Conservation (phyloP, 169 alveolate species). For the Plasmodium yoelii region DNA sequence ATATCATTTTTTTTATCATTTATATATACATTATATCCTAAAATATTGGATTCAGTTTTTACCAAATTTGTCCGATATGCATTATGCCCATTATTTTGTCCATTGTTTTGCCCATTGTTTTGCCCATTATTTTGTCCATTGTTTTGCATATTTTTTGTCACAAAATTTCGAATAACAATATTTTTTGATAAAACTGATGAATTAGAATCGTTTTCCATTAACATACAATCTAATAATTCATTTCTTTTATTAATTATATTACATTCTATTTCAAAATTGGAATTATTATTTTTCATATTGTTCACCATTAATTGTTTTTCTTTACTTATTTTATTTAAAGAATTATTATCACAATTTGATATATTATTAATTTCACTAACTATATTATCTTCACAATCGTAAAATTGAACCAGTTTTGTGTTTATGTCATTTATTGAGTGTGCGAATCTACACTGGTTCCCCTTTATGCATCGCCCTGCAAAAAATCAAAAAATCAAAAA, state of each 20-base stretch:
- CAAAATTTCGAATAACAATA: neutral
- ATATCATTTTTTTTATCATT: conserved; percentile 18
- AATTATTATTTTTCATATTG: neutral
- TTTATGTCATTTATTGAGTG: conserved; percentile 66
- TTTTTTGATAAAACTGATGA: conserved; percentile 19
- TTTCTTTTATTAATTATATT: neutral
- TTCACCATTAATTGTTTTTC: neutral
- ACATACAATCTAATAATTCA: neutral
- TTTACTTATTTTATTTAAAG: neutral
- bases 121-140: neutral
- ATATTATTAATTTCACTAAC: conserved; percentile 1
- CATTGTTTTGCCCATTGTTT: too few species aligned
- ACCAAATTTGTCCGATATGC: conserved; percentile 28
- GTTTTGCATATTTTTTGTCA: neutral
- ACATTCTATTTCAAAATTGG: conserved; percentile 2
- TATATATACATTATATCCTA: neutral
- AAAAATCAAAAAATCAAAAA: neutral
- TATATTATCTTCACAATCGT: conserved; percentile 5
- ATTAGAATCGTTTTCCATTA: conserved; percentile 8
- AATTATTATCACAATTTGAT: conserved; percentile 11
- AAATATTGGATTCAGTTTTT: conserved; percentile 3
- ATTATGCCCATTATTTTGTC: too few species aligned
- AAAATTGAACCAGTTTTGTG: conserved; percentile 55
- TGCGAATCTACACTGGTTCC: conserved; percentile 62
- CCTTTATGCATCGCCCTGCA: conserved; percentile 50